A percentile compares a stretch with the other conserved stretches of the same genome.
Evolutionary conservation across 2,329 filamentous ascomycete genomes (phyloP).

Genomic region (Furcasterigmium furcatum): DNA sequence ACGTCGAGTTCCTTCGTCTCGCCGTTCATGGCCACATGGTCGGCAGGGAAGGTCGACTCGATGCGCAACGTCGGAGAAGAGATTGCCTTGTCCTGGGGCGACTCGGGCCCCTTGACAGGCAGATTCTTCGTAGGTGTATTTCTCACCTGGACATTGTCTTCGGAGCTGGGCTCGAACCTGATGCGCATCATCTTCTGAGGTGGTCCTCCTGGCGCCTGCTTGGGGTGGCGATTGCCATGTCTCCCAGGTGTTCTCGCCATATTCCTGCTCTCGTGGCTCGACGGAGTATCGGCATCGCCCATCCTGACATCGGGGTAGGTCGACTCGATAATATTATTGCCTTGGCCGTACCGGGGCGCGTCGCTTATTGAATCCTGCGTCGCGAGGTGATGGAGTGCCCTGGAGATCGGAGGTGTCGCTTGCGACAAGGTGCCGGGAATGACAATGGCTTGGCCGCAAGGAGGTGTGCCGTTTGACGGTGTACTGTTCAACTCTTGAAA

Average conservation of each 20-base stretch:
- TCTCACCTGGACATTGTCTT: not conserved
- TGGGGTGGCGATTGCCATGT: not conserved
- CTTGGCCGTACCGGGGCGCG: conserved; percentile 19
- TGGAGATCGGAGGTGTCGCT: conserved; percentile 10
- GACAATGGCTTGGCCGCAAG: no score
- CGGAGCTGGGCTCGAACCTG: conserved; percentile 11
- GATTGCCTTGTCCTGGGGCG: no score
- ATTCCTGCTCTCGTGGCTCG: not conserved
- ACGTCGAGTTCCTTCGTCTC: not conserved
- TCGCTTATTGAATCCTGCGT: conserved; percentile 5
- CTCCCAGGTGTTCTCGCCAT: not conserved
- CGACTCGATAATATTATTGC: conserved; percentile 10
- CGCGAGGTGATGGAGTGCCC: conserved; percentile 2
- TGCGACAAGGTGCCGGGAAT: conserved; percentile 1
- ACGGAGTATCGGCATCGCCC: not conserved
- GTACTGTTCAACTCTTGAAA: no score
- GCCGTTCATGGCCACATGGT: not conserved
- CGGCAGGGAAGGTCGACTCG: not conserved
- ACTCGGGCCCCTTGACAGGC: no score
- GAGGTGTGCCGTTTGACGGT: no score
- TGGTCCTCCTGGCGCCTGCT: not conserved
- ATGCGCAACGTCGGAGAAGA: not conserved
- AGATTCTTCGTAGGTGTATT: not conserved
- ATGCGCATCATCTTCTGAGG: conserved; percentile 18
- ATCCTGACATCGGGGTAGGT: conserved; percentile 7